Percentiles rank a stretch among this genome's conserved stretches.
phyloP scores from a whole-genome alignment of 108 stramenopile genomes.

The Nitzschia sp. region DNA sequence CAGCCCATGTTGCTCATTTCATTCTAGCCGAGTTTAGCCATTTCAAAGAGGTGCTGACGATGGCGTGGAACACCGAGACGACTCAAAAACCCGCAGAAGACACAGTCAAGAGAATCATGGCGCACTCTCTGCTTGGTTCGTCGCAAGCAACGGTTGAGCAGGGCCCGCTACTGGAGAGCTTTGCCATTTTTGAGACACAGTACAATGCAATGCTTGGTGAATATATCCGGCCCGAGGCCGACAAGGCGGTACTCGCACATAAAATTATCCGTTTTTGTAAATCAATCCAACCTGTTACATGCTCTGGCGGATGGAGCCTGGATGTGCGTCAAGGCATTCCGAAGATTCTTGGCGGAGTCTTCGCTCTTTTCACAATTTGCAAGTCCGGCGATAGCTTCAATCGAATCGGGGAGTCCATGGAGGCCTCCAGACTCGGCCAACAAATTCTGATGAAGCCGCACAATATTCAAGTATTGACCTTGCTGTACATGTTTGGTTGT shows the following conservation, averaged over 20 bases:
- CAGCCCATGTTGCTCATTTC: constrained; percentile 50
- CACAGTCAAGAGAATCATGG: constrained; percentile 42
- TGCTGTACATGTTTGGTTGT: constrained; percentile 59
- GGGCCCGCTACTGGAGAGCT: constrained; percentile 42
- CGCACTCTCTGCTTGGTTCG: constrained; percentile 10
- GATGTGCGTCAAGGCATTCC: not conserved
- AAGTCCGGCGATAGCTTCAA: constrained; percentile 70
- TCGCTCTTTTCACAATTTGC: constrained; percentile 56
- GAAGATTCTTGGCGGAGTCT: constrained; percentile 51
- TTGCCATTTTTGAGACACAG: constrained; percentile 39
- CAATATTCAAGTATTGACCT: constrained; percentile 56
- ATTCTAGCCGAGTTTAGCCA: constrained; percentile 55
- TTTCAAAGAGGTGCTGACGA: constrained; percentile 65
- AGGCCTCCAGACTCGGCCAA: constrained; percentile 37
- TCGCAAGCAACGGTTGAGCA: constrained; percentile 19
- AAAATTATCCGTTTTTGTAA: constrained; percentile 37
- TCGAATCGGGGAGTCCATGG: constrained; percentile 45
- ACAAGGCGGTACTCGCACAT: constrained; percentile 46
- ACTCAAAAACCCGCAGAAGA: constrained; percentile 63
- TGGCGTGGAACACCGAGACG: constrained; percentile 69
- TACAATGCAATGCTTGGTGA: constrained; percentile 56
- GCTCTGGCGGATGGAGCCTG: constrained; percentile 32
- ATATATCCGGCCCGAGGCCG: constrained; percentile 51
- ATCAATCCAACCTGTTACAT: constrained; percentile 39
- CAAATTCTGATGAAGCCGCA: constrained; percentile 61